These are phyloP conservation scores for Colletotrichum camelliae DNA, from an alignment of 2,329 filamentous ascomycete species.

Conservation along the genomic window DNA sequence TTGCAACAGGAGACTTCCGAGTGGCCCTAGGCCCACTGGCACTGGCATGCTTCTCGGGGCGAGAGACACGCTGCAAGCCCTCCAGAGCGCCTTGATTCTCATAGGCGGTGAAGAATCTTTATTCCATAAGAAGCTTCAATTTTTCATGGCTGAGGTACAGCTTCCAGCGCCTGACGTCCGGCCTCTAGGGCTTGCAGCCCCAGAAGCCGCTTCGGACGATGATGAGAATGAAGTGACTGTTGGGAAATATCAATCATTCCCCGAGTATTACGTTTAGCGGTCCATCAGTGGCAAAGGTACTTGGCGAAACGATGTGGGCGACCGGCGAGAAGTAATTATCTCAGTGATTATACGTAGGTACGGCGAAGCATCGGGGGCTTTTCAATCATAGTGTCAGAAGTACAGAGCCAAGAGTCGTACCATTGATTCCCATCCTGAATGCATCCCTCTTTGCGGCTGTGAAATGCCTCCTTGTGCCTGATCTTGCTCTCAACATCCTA, in stretches of 20 bases:
- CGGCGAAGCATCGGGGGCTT: background rate
- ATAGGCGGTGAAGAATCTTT: background rate
- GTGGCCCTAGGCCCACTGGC: background rate
- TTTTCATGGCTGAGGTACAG: background rate
- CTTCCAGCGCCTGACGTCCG: background rate
- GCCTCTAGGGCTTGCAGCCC: background rate
- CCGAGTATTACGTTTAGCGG: background rate
- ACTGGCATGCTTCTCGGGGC: background rate
- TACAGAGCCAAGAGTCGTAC: no score
- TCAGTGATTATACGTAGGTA: background rate
- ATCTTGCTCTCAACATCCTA: no score
- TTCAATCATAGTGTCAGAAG: background rate
- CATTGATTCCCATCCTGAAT: background rate
- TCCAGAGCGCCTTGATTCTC: background rate
- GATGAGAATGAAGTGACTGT: accelerated
- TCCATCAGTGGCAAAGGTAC: accelerated
- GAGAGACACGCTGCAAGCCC: background rate
- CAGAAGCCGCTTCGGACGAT: background rate
- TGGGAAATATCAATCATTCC: background rate
- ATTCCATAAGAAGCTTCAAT: background rate
- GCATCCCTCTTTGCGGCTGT: background rate
- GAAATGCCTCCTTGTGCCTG: no score
- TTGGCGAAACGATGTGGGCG: accelerated
- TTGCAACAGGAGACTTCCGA: background rate
- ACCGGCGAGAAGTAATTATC: background rate